phyloP scores from a whole-genome alignment of 129 eudicot species.

The Gnaphalium uliginosum region DNA sequence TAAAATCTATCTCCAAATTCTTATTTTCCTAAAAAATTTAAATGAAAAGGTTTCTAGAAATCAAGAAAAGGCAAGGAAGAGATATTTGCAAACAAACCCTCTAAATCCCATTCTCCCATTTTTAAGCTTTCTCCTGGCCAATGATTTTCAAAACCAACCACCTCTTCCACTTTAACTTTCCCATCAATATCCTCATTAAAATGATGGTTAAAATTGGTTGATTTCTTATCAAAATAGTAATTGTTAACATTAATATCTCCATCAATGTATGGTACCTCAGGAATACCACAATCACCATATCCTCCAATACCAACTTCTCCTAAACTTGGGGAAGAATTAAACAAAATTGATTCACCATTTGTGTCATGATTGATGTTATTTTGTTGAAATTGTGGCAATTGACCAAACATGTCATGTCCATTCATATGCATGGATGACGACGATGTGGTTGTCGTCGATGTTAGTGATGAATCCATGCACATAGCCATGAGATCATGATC shows the following conservation, averaged over 20 bases:
- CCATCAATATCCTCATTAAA: conserved; percentile 34
- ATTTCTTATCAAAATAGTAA: conserved; percentile 46
- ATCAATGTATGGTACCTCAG: conserved; percentile 45
- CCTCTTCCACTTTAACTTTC: conserved; percentile 53
- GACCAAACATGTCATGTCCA: conserved; percentile 41
- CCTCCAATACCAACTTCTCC: conserved; percentile 32
- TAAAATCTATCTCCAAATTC: conserved; percentile 20
- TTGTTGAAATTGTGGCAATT: conserved; percentile 40
- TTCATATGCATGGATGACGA: conserved; percentile 46
- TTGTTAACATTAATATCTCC: conserved; percentile 22
- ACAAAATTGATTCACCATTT: conserved; percentile 22
- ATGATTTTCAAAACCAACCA: conserved; percentile 56
- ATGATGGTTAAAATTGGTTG: conserved; percentile 29
- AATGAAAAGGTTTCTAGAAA: conserved; percentile 40
- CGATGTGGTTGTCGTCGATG: conserved; percentile 50
- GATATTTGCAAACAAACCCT: conserved; percentile 82
- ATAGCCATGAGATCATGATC: conserved; percentile 47
- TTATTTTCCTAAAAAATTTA: conserved; percentile 31
- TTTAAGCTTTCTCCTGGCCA: conserved; percentile 73
- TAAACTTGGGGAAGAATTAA: conserved; percentile 33
- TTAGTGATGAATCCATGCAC: conserved; percentile 57
- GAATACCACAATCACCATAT: conserved; percentile 45
- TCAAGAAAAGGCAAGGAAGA: conserved; percentile 71
- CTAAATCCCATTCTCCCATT: conserved; percentile 83
- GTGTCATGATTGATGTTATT: conserved; percentile 27